Conservation (phyloP, 768 basidiomycete species). For the Tephrocybe sp. region DNA sequence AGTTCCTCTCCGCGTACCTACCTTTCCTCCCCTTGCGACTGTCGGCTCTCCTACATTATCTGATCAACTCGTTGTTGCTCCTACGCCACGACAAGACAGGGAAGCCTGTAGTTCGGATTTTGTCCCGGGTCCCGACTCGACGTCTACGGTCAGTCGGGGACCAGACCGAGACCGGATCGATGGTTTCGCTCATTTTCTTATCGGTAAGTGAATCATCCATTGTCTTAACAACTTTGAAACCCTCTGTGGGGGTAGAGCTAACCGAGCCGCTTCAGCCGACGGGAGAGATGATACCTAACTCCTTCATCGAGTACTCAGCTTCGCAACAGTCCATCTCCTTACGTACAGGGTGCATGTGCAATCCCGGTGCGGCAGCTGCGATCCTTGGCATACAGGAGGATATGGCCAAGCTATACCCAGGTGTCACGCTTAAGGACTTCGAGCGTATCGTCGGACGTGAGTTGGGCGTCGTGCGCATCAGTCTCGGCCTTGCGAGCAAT, state of each 20-base stretch:
- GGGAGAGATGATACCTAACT: constrained; percentile 66
- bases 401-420: constrained; percentile 59
- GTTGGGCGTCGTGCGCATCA: constrained; percentile 72
- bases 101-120: constrained; percentile 61
- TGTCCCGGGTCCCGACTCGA: constrained; percentile 58
- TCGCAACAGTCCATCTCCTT: constrained; percentile 64
- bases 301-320: constrained; percentile 72
- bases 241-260: not conserved
- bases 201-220: constrained; percentile 41
- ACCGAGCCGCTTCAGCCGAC: constrained; percentile 42
- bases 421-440: constrained; percentile 60
- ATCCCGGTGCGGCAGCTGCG: constrained; percentile 77
- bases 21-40: constrained; percentile 78
- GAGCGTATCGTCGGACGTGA: constrained; percentile 61
- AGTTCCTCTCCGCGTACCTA: constrained; percentile 73
- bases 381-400: constrained; percentile 63
- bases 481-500: constrained; percentile 75
- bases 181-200: constrained; percentile 60
- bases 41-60: constrained; percentile 62
- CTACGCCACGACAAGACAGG: constrained; percentile 62
- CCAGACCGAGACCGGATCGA: constrained; percentile 62
- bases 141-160: constrained; percentile 58
- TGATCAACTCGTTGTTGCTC: constrained; percentile 51
- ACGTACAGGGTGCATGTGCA: constrained; percentile 86
- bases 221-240: too few relatives aligned